These are phyloP conservation scores for Tylopilus microsporus DNA, from an alignment of 1,284 basidiomycete genomes.

Conservation along the genomic window DNA sequence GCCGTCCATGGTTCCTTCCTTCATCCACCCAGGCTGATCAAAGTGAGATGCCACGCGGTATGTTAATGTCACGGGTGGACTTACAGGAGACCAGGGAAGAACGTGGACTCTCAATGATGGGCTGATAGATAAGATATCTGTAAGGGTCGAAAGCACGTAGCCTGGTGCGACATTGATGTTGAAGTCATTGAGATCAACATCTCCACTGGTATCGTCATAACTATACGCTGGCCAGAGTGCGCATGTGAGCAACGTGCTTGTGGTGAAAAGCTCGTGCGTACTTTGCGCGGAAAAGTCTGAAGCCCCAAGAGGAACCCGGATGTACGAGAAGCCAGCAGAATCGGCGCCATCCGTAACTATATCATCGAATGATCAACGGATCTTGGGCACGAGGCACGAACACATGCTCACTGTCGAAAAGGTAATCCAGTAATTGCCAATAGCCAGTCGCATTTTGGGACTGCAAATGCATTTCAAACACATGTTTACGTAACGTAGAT, in stretches of 20 bases:
- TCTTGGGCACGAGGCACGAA: neutral
- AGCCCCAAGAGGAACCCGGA: conserved; percentile 52
- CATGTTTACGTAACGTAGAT: neutral
- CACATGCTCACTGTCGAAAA: conserved; percentile 41
- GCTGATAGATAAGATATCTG: conserved; percentile 46
- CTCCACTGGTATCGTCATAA: conserved; percentile 42
- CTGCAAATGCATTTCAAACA: conserved; percentile 26
- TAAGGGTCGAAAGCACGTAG: conserved; percentile 43
- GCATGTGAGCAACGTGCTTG: conserved; percentile 2
- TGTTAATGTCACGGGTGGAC: conserved; percentile 6
- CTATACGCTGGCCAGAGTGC: conserved; percentile 39
- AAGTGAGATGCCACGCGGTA: neutral
- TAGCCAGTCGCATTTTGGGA: conserved; percentile 40
- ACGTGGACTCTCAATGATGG: conserved; percentile 40
- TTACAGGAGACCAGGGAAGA: conserved; percentile 50
- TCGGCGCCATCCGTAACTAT: conserved; percentile 43
- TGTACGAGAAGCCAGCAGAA: conserved; percentile 46
- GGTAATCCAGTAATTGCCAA: conserved; percentile 41
- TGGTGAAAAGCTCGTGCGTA: conserved; percentile 13
- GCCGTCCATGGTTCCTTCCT: conserved; percentile 43
- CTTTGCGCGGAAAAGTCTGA: conserved; percentile 43
- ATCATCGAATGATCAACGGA: neutral
- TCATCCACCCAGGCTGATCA: conserved; percentile 53
- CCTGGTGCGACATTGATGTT: conserved; percentile 42
- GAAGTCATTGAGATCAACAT: conserved; percentile 41